phyloP scores from a whole-genome alignment of 2,329 filamentous ascomycete species.

The Alternaria tenuissima region DNA sequence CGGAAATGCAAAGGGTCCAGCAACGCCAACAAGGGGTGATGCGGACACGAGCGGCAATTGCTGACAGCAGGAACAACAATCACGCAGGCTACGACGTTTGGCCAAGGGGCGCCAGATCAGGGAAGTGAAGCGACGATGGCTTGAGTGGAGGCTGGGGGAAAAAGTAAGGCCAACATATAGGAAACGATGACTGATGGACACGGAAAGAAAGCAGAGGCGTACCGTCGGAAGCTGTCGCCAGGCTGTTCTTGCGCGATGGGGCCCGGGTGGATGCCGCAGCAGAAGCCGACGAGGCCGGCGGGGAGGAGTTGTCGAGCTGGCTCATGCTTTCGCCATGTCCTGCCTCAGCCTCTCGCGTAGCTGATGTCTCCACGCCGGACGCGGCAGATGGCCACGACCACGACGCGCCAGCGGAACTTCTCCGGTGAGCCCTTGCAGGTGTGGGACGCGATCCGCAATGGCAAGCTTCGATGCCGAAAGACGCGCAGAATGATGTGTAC shows the following conservation, averaged over 20 bases:
- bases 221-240: constrained; percentile 54
- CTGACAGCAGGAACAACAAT: constrained; percentile 23
- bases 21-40: constrained; percentile 4
- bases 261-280: constrained; percentile 39
- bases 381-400: background rate
- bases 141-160: constrained; percentile 7
- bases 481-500: background rate
- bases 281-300: constrained; percentile 38
- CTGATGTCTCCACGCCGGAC: background rate
- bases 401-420: constrained; percentile 10
- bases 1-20: constrained; percentile 6
- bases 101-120: constrained; percentile 19
- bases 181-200: background rate
- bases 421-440: constrained; percentile 2
- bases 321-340: constrained; percentile 16
- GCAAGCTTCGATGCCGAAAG: background rate
- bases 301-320: constrained; percentile 17
- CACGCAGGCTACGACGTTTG: constrained; percentile 27
- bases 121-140: background rate
- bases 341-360: constrained; percentile 16
- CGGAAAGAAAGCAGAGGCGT: constrained; percentile 16
- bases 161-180: constrained; percentile 4
- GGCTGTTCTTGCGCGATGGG: constrained; percentile 45
- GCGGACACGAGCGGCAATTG: constrained; percentile 15
- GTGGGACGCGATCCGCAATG: background rate